Conservation (phyloP, 2,329 filamentous ascomycete species). For the Pseudogymnoascus verrucosus region DNA sequence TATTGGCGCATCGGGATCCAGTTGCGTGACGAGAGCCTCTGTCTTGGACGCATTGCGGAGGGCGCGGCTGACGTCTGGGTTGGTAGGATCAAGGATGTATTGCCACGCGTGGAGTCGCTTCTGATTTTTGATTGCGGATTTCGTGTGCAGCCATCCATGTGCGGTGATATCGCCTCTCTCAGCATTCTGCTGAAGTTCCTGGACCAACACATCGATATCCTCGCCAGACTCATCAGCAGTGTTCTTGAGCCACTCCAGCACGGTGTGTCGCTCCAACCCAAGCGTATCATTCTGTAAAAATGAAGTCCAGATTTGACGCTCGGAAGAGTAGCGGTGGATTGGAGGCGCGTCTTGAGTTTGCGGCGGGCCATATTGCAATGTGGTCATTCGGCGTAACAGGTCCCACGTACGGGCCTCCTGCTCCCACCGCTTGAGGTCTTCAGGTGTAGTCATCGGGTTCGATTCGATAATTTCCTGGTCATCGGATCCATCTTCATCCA, state of each 20-base stretch:
- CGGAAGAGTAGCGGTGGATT: constrained; percentile 48
- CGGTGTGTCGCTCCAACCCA: constrained; percentile 68
- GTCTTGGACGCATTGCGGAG: constrained; percentile 50
- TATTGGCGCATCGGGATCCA: constrained; percentile 85
- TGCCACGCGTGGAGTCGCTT: constrained; percentile 69
- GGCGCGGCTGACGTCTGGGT: constrained; percentile 46
- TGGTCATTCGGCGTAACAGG: constrained; percentile 57
- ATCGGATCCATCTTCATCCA: constrained; percentile 10
- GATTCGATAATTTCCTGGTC: constrained; percentile 12
- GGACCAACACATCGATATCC: constrained; percentile 67
- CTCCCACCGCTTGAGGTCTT: constrained; percentile 59
- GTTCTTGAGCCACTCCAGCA: constrained; percentile 80
- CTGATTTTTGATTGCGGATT: constrained; percentile 78
- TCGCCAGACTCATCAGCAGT: constrained; percentile 60
- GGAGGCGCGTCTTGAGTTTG: constrained; percentile 28
- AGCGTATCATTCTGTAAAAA: constrained; percentile 67
- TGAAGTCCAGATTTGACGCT: constrained; percentile 58
- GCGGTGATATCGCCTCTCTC: constrained; percentile 76
- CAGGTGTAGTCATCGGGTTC: constrained; percentile 30
- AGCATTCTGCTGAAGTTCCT: constrained; percentile 66
- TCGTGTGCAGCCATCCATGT: constrained; percentile 88
- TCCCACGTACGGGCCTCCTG: constrained; percentile 89
- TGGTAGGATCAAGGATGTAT: constrained; percentile 55
- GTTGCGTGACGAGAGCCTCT: constrained; percentile 67
- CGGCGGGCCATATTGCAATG: constrained; percentile 50